phyloP scores from a whole-genome alignment of 306 rosid genomes.

The Cucumis melo region DNA sequence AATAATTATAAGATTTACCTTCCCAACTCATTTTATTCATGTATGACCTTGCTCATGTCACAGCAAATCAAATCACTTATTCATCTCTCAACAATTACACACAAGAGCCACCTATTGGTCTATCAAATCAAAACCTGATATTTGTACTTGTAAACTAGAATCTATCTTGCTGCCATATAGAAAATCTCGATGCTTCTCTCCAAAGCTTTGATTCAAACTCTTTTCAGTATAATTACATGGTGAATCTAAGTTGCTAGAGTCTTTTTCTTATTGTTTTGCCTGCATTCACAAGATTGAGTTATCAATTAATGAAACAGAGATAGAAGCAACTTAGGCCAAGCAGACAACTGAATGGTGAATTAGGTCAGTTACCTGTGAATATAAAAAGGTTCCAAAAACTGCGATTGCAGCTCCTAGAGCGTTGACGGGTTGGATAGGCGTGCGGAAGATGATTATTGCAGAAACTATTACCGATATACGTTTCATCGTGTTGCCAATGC shows the following conservation, averaged over 20 bases:
- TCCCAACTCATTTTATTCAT: neutral
- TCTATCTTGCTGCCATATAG: neutral
- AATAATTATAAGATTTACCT: neutral
- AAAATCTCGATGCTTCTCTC: neutral
- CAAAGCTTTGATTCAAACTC: neutral
- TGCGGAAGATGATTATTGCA: constrained; percentile 79
- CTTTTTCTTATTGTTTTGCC: neutral
- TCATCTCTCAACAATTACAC: neutral
- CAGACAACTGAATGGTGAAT: neutral
- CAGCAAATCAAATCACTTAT: neutral
- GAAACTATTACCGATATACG: constrained; percentile 86
- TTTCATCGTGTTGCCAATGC: constrained; percentile 94
- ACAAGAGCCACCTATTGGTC: neutral
- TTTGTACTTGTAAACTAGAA: neutral
- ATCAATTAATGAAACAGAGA: neutral
- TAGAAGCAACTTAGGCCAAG: neutral
- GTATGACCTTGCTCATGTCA: neutral
- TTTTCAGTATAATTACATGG: neutral
- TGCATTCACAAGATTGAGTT: neutral
- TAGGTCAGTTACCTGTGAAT: constrained; percentile 59
- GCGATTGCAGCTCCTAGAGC: constrained; percentile 97
- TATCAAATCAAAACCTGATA: neutral
- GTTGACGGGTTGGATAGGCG: constrained; percentile 79
- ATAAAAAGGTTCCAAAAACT: constrained; percentile 76
- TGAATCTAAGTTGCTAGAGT: neutral